Evolutionary conservation across 192 early-diverging fungal genomes (phyloP).

Genomic region (Radiomyces spectabilis): DNA sequence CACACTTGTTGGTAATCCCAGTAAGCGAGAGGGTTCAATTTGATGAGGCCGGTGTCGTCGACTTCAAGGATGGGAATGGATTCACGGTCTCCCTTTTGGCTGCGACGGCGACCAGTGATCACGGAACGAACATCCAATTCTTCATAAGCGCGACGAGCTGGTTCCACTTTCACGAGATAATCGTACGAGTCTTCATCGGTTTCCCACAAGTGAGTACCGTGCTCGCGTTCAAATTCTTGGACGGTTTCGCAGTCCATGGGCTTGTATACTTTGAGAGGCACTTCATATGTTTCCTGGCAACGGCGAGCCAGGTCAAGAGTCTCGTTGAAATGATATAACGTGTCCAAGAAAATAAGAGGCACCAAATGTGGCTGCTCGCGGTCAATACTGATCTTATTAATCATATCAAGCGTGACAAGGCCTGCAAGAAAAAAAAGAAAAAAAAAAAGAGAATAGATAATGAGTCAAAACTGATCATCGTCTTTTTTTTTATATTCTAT

Average conservation of each 20-base stretch:
- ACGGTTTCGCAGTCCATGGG: slow-evolving; percentile 53
- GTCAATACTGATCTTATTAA: slow-evolving; percentile 58
- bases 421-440: slow-evolving; percentile 27
- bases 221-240: slow-evolving; percentile 58
- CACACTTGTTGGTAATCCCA: slow-evolving; percentile 91
- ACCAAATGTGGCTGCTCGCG: slow-evolving; percentile 44
- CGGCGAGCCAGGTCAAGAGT: slow-evolving; percentile 73
- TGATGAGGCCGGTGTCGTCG: slow-evolving; percentile 75
- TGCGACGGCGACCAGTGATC: slow-evolving; percentile 84
- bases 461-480: no score
- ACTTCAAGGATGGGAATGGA: slow-evolving; percentile 74
- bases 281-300: slow-evolving; percentile 60
- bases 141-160: slow-evolving; percentile 78
- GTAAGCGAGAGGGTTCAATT: slow-evolving; percentile 85
- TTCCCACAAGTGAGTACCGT: slow-evolving; percentile 83
- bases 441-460: background rate
- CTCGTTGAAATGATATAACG: slow-evolving; percentile 91
- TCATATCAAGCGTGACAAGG: slow-evolving; percentile 81
- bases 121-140: slow-evolving; percentile 66
- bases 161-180: slow-evolving; percentile 93
- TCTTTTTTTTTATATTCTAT: background rate
- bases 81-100: slow-evolving; percentile 80
- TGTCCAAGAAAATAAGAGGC: slow-evolving; percentile 90
- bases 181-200: slow-evolving; percentile 75
- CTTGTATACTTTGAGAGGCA: slow-evolving; percentile 65